Base-by-base conservation (phyloP, 2,329 filamentous ascomycete species). In the Lecanicillium sp. region DNA sequence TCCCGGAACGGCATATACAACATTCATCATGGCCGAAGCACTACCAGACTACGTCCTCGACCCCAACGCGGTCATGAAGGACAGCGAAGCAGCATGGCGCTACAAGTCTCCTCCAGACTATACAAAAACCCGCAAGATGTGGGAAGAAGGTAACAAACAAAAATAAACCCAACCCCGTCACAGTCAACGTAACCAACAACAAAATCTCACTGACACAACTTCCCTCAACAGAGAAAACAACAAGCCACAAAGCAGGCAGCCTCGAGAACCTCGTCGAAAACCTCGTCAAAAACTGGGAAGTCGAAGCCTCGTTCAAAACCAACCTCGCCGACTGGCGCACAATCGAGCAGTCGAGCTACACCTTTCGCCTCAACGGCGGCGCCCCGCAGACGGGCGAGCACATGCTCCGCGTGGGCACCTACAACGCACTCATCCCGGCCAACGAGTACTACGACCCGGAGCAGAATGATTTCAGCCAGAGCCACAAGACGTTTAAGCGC, bases 271-370 rank as follows among this genome's bases (percentile, higher is more conserved):
- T 83, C 4, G 78, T 83, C 29, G 72, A 83, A 54, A 83, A 83
- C 51, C 69, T 83, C 2, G 78, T 83, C 52, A 83, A 83, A 62
- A 83, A 83, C 55, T 83, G 79, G 80, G 79, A 83, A 56, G 72
- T 83, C 37, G 79, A 83, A 55, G 80, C 80, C 1, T 81, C 75
- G 0, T 82, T 80, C 70, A 83, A 83, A 59, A 68, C 69, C 7
- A 50, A 65, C 13, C 63, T 82, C 9, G 49, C 59, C 3, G 75
- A 83, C 57, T 83, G 79, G 79, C 70, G 78, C 33, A 83, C 80
- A 3, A 68, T 83, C 47, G 75, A 82, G 53, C 64, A 60, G 4
- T 52, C 61, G 6, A 70, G 68, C 20, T 83, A 83, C 63, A 68
- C 62, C 3, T 82, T 83, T 51, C 68, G 75, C 18, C 71, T 83